phyloP scores from a whole-genome alignment of 1,139 yeast species.

The Candida labiduridarum region DNA sequence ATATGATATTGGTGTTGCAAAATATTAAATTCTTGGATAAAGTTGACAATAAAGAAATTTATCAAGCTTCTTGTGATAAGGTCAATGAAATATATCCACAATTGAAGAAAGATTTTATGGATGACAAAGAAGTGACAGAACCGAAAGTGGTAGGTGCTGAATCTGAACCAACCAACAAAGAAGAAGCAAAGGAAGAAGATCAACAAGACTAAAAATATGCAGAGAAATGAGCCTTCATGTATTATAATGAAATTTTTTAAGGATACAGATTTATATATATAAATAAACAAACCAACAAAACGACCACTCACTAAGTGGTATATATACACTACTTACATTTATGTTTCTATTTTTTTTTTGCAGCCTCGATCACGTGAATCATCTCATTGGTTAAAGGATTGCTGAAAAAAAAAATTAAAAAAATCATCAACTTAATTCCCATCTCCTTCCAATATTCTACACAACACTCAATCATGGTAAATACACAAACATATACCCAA shows the following conservation, averaged over 20 bases:
- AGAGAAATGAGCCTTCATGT: background rate
- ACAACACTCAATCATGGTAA: conserved; percentile 20
- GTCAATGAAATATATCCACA: conserved; percentile 50
- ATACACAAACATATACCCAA: conserved; percentile 51
- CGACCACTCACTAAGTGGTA: no score
- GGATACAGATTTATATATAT: background rate
- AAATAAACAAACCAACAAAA: no score
- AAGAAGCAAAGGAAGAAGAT: background rate
- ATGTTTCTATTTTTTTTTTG: no score
- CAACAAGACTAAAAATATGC: background rate
- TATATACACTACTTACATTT: no score
- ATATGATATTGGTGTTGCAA: conserved; percentile 48
- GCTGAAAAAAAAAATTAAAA: background rate
- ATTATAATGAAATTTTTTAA: background rate
- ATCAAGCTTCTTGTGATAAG: conserved; percentile 44
- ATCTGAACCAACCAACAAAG: conserved; percentile 9
- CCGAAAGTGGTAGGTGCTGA: background rate
- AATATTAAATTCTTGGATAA: conserved; percentile 26
- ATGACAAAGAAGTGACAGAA: background rate
- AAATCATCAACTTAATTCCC: background rate
- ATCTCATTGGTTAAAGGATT: background rate
- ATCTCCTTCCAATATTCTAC: no score
- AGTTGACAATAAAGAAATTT: conserved; percentile 25
- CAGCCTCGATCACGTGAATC: background rate
- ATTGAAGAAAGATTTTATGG: conserved; percentile 31